phyloP scores from a whole-genome alignment of 1,284 basidiomycete genomes.

The Cutaneotrichosporon curvatum region DNA sequence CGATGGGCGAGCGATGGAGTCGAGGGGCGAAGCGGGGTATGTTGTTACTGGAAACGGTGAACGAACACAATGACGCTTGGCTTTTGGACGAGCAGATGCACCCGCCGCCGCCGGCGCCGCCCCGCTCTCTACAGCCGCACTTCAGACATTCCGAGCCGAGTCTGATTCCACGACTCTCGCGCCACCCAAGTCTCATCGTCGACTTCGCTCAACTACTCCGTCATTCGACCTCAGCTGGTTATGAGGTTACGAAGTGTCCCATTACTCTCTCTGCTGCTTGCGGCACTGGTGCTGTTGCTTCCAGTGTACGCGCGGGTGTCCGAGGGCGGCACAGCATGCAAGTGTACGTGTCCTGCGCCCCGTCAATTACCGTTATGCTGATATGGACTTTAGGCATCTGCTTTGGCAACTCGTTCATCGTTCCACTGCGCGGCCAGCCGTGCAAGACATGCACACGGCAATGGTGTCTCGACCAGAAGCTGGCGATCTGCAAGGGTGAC shows the following conservation, averaged over 20 bases:
- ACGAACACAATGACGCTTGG: no score
- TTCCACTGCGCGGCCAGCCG: constrained; percentile 76
- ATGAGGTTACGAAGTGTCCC: background rate
- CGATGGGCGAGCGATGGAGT: background rate
- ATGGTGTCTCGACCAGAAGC: constrained; percentile 89
- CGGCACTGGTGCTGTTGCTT: background rate
- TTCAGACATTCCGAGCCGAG: no score
- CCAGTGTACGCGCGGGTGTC: constrained; percentile 21
- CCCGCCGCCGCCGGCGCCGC: background rate
- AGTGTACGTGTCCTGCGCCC: constrained; percentile 31
- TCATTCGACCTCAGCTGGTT: background rate
- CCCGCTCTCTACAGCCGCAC: no score
- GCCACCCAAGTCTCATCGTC: no score
- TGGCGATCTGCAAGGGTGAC: constrained; percentile 60
- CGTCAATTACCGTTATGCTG: background rate
- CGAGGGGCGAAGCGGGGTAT: no score
- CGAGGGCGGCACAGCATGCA: constrained; percentile 41
- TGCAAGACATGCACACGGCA: constrained; percentile 88
- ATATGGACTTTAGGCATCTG: constrained; percentile 63
- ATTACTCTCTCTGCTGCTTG: constrained; percentile 2
- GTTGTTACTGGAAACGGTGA: no score
- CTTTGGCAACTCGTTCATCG: constrained; percentile 81
- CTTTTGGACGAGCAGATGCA: no score
- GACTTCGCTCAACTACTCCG: background rate
- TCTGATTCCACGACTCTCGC: no score